Evolutionary conservation across 768 basidiomycete species (phyloP), one percentile per base, ranked within the genome.

Genomic region (Suillus clintonianus): DNA sequence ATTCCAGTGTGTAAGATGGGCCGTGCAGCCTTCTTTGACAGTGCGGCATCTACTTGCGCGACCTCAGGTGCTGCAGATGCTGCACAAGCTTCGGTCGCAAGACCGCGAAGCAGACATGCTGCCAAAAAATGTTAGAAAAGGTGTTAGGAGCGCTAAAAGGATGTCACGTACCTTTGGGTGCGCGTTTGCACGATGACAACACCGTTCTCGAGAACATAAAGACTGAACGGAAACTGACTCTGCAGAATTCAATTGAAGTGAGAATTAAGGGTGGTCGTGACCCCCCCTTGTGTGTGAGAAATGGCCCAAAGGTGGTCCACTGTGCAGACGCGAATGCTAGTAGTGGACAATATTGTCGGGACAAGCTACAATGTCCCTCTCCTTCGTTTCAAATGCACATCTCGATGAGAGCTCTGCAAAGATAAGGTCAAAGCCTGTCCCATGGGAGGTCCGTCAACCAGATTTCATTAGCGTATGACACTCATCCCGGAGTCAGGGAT

Each of bases 361-460:
- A 10, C 27, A 51, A 27, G 27, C 17, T 41, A 70, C 72, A 69
- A 92, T 92, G 91, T 87, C 91, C 15, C 81, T 91, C 66, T 86
- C 87, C 56, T 84, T 94, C 60, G 89, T 95, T 39, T 89, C 90
- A 27, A 94, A 90, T 70, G 75, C 86, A 2, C 95, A 90, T 80
- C 86, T 99, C 65, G 92, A 95, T 67, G 95, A 97, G 68, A 86
- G 82, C 70, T 91, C 93, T 9, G 83, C 89, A 59, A 96, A 97
- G 82, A 94, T 96, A 65, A 85, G 91, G 69, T 85, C 90, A 9
- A 97, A 96, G 76, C 89, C 90, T 1, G 94, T 97, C 11, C 95
- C 95, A 67, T 99, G 97, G 97, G 95, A 97, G 89, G 97, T 97
- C 63, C 63, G 81, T 48, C 6, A 11, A 3, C 6, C 58, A 41